Percentiles rank a stretch among this genome's conserved stretches.
These are phyloP conservation scores for Gardenia jasminoides DNA, from an alignment of 257 asterid species.

Conservation along the genomic window DNA sequence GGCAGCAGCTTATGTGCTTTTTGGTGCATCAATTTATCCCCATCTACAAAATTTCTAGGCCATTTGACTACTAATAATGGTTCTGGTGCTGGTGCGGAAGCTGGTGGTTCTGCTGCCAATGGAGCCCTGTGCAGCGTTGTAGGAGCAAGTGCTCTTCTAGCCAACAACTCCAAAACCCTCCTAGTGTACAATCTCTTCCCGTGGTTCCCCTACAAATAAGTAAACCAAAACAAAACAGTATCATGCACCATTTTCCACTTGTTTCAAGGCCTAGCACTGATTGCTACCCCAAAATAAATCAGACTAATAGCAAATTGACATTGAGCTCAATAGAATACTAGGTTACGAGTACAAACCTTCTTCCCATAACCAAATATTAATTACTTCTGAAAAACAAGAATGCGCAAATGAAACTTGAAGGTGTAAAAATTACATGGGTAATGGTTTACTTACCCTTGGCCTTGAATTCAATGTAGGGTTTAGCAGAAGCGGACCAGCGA, in stretches of 20 bases:
- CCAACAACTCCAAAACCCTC: slow-evolving; percentile 21
- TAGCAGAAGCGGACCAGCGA: slow-evolving; percentile 66
- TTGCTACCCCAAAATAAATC: not conserved
- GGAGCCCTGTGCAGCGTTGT: slow-evolving; percentile 16
- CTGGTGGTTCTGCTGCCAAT: slow-evolving; percentile 18
- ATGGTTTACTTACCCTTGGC: slow-evolving; percentile 30
- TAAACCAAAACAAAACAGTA: not conserved
- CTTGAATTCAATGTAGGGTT: slow-evolving; percentile 21
- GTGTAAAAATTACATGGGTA: not conserved
- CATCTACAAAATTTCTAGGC: not conserved
- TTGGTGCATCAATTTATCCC: not conserved
- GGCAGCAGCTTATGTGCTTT: not conserved
- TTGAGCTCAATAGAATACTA: not conserved
- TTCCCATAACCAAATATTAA: no score
- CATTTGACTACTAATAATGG: not conserved
- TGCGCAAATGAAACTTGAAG: no score
- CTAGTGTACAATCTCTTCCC: slow-evolving; percentile 19
- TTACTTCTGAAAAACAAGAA: no score
- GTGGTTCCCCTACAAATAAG: slow-evolving; percentile 30
- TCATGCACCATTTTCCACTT: not conserved
- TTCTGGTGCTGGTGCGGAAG: not conserved
- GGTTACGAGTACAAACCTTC: not conserved
- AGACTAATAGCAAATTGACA: not conserved
- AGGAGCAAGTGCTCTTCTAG: slow-evolving; percentile 60
- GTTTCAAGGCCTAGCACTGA: not conserved